Conservation (phyloP, 306 rosid species). For the Citrullus mucosospermus region DNA sequence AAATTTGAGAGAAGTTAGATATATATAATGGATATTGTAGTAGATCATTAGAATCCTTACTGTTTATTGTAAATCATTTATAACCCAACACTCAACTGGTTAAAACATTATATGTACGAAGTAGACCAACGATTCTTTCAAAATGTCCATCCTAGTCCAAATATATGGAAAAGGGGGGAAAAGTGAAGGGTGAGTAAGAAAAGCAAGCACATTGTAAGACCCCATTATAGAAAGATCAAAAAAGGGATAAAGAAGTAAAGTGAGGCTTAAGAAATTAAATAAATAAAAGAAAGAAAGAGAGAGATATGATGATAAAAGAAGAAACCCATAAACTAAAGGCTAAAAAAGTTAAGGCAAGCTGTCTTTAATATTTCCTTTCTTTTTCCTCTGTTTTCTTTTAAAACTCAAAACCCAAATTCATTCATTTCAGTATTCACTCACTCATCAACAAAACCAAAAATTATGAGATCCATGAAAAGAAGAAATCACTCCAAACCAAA, state of each 20-base stretch:
- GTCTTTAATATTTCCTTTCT: neutral
- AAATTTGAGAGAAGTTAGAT: too few relatives aligned
- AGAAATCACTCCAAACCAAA: slow-evolving; percentile 34
- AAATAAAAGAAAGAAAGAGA: neutral
- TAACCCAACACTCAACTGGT: too few relatives aligned
- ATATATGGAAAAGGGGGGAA: too few relatives aligned
- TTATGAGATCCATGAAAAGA: slow-evolving; percentile 20
- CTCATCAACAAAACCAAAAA: neutral
- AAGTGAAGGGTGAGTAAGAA: neutral
- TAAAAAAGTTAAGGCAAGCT: slow-evolving; percentile 1
- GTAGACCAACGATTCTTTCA: too few relatives aligned
- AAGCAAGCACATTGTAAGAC: neutral
- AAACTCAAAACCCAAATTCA: neutral
- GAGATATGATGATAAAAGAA: neutral
- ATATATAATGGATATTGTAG: too few relatives aligned
- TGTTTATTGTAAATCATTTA: too few relatives aligned
- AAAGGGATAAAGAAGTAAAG: neutral
- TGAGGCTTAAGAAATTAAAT: neutral
- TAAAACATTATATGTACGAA: too few relatives aligned
- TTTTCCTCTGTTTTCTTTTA: neutral
- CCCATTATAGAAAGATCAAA: neutral
- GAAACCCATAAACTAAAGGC: neutral
- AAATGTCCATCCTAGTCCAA: neutral
- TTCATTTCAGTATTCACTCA: neutral
- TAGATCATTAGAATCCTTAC: too few relatives aligned